Conservation (phyloP, 768 basidiomycete species). For the Pleurotus salmoneostramineus region DNA sequence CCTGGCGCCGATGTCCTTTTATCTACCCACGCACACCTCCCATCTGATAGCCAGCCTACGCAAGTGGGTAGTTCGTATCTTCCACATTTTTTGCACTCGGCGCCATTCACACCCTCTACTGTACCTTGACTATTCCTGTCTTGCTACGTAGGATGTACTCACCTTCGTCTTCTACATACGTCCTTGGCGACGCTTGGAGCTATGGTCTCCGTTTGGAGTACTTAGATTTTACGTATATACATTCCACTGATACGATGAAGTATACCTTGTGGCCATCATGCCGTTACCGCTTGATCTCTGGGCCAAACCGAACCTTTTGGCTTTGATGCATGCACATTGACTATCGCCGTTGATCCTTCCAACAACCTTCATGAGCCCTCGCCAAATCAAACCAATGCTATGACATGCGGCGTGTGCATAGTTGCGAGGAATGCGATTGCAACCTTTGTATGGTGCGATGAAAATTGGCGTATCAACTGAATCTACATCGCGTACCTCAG, state of each 20-base stretch:
- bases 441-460: no score
- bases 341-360: no score
- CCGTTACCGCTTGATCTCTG: background rate
- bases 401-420: no score
- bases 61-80: background rate
- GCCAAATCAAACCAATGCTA: no score
- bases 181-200: slow-evolving; percentile 2
- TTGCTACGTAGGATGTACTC: background rate
- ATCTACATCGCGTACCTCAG: no score
- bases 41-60: slow-evolving; percentile 1
- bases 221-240: background rate
- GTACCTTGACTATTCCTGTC: background rate
- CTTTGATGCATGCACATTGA: no score
- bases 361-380: no score
- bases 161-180: slow-evolving; percentile 1
- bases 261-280: background rate
- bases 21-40: background rate
- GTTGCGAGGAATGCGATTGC: no score
- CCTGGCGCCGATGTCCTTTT: slow-evolving; percentile 3
- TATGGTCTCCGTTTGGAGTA: background rate
- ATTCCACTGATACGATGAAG: background rate
- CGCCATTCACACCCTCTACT: background rate
- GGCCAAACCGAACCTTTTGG: background rate
- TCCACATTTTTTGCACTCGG: background rate
- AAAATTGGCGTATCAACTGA: no score